phyloP scores from a whole-genome alignment of 441 rosid genomes.

The Flueggea neowawraea region DNA sequence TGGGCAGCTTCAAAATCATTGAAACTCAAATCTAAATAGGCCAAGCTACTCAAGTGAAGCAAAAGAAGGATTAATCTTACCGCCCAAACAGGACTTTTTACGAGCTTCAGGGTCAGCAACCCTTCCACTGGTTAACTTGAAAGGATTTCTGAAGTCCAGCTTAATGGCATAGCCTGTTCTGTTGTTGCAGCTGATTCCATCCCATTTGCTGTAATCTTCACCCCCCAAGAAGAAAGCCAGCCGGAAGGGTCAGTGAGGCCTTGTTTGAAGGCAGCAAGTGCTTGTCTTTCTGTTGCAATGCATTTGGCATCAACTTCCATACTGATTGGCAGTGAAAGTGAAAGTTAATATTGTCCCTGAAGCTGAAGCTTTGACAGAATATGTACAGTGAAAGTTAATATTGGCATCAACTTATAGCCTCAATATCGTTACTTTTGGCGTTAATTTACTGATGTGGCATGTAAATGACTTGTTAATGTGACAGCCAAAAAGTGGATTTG shows the following conservation, averaged over 20 bases:
- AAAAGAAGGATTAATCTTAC: slow-evolving; percentile 35
- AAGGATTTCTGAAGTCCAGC: slow-evolving; percentile 37
- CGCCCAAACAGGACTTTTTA: slow-evolving; percentile 36
- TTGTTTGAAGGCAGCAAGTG: slow-evolving; percentile 30
- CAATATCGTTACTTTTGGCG: no score
- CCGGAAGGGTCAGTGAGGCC: slow-evolving; percentile 43
- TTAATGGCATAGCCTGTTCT: slow-evolving; percentile 23
- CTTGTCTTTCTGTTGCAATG: slow-evolving; percentile 30
- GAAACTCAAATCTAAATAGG: slow-evolving; percentile 34
- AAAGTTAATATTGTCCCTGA: background rate
- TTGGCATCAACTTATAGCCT: no score
- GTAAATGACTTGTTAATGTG: no score
- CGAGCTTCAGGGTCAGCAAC: slow-evolving; percentile 16
- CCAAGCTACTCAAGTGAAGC: slow-evolving; percentile 18
- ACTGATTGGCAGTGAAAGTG: no score
- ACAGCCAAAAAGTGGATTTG: no score
- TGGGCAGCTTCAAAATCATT: slow-evolving; percentile 32
- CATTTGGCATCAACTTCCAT: slow-evolving; percentile 14
- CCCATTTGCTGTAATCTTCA: slow-evolving; percentile 46
- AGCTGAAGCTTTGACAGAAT: background rate
- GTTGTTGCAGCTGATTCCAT: slow-evolving; percentile 28
- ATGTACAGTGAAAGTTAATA: no score
- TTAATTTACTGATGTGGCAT: no score
- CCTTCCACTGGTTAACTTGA: slow-evolving; percentile 16
- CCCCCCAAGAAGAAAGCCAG: slow-evolving; percentile 53